A percentile compares a stretch with the other conserved stretches of the same genome.
phyloP scores from a whole-genome alignment of 306 rosid species.

The Vachellia pachyceras region DNA sequence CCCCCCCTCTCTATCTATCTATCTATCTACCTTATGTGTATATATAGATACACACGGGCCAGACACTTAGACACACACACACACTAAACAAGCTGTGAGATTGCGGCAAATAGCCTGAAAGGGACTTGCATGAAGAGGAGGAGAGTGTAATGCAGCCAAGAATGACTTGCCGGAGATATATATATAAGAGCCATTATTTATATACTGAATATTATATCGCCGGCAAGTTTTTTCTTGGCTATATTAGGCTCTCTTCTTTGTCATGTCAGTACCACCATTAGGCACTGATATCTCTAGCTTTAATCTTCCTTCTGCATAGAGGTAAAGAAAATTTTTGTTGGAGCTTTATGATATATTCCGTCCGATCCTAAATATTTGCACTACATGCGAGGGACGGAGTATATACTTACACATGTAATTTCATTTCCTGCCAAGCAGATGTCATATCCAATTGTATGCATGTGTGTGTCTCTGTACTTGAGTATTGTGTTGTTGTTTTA shows the following conservation, averaged over 20 bases:
- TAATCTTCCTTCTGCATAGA: neutral
- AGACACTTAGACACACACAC: neutral
- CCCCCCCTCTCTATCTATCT: neutral
- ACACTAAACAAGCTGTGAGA: neutral
- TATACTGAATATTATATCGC: neutral
- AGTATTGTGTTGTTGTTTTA: neutral
- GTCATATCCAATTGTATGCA: neutral
- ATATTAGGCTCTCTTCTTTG: constrained; percentile 50
- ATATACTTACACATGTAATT: neutral
- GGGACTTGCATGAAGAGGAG: constrained; percentile 55
- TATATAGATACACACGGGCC: neutral
- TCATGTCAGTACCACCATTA: constrained; percentile 46
- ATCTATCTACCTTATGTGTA: neutral
- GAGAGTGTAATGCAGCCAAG: constrained; percentile 61
- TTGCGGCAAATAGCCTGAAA: constrained; percentile 17
- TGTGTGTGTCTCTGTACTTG: neutral
- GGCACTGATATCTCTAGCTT: constrained; percentile 19
- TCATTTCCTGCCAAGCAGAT: neutral
- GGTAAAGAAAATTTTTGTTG: neutral
- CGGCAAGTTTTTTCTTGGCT: constrained; percentile 72
- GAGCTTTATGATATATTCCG: neutral
- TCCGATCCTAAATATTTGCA: too few species aligned
- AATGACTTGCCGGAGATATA: constrained; percentile 63
- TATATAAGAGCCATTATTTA: neutral
- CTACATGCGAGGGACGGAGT: too few species aligned